Evolutionary conservation across 2,329 filamentous ascomycete genomes (phyloP).

Genomic region (Aureobasidium sp.): DNA sequence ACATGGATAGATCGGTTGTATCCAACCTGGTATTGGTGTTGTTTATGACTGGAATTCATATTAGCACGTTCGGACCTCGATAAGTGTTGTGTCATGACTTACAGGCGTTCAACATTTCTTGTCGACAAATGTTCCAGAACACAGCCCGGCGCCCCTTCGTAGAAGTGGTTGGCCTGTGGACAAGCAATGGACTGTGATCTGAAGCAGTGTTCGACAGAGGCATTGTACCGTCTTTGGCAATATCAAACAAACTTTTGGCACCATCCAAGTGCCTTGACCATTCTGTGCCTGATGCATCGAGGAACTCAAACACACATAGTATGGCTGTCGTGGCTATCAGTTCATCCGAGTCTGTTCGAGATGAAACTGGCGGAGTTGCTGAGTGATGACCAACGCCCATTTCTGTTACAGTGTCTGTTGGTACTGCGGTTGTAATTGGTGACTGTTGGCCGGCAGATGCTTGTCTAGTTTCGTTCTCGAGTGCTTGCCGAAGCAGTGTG

Average conservation of each 20-base stretch:
- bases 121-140: conserved; percentile 59
- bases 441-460: not conserved
- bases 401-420: conserved; percentile 20
- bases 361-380: conserved; percentile 15
- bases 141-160: conserved; percentile 50
- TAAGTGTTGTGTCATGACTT: conserved; percentile 20
- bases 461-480: conserved; percentile 20
- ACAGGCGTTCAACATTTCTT: conserved; percentile 57
- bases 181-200: not conserved
- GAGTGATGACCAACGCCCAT: not conserved
- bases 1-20: conserved; percentile 52
- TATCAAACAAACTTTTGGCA: conserved; percentile 52
- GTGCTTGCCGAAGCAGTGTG: conserved; percentile 25
- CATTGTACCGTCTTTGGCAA: conserved; percentile 38
- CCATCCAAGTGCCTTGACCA: conserved; percentile 59
- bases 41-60: conserved; percentile 41
- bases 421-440: conserved; percentile 24
- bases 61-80: not conserved
- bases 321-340: conserved; percentile 57
- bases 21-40: conserved; percentile 52
- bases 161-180: not conserved
- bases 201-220: not conserved
- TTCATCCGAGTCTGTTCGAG: conserved; percentile 45
- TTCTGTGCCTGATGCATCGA: conserved; percentile 54
- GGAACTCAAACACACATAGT: conserved; percentile 57